These are phyloP conservation scores for Globisporangium uncinulatum DNA, from an alignment of 352 stramenopile species.

Conservation along the genomic window DNA sequence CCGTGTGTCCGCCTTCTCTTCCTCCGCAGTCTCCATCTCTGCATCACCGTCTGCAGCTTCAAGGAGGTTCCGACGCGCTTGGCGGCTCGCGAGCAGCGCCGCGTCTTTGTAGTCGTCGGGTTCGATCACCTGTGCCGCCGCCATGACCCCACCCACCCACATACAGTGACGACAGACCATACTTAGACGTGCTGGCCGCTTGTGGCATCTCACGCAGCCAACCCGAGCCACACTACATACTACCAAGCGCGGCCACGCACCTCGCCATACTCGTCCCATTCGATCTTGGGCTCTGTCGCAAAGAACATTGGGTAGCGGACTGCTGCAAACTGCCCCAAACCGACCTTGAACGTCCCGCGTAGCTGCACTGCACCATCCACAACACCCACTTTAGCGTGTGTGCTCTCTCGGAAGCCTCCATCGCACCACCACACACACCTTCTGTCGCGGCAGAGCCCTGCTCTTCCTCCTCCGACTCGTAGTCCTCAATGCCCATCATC, in stretches of 20 bases:
- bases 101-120: constrained; percentile 82
- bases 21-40: constrained; percentile 65
- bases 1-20: constrained; percentile 56
- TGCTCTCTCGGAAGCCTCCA: no score
- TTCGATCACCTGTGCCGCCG: constrained; percentile 54
- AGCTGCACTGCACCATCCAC: constrained; percentile 47
- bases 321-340: constrained; percentile 76
- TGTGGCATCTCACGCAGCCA: neutral
- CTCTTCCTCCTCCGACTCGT: constrained; percentile 81
- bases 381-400: neutral
- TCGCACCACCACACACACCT: constrained; percentile 17
- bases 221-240: neutral
- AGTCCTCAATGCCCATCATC: constrained; percentile 90
- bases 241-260: constrained; percentile 13
- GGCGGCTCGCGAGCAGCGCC: constrained; percentile 51
- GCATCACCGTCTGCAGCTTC: constrained; percentile 56
- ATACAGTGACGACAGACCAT: neutral
- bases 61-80: constrained; percentile 55
- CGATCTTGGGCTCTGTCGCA: constrained; percentile 76
- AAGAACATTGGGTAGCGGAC: constrained; percentile 89
- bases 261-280: constrained; percentile 89
- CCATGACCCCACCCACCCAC: neutral
- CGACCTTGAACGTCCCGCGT: constrained; percentile 82
- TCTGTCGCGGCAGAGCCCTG: constrained; percentile 52
- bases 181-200: neutral